phyloP scores from a whole-genome alignment of 805 yeast genomes.

The Saccharomycopsis malanga region DNA sequence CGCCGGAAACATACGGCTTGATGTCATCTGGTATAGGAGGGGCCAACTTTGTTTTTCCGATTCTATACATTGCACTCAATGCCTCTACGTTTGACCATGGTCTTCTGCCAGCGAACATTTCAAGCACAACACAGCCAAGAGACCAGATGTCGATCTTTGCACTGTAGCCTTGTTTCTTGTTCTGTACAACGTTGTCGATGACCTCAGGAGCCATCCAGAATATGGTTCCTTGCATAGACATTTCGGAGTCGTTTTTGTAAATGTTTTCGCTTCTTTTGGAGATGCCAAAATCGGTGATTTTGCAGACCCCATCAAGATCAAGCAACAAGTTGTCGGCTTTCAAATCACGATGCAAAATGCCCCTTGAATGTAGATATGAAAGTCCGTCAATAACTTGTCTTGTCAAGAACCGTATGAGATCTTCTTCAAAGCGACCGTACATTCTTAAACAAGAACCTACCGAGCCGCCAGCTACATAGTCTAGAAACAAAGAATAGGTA shows the following conservation, averaged over 20 bases:
- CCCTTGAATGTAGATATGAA: conserved; percentile 78
- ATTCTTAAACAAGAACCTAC: conserved; percentile 78
- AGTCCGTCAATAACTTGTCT: conserved; percentile 78
- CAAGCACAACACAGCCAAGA: conserved; percentile 91
- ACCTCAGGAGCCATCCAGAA: conserved; percentile 99
- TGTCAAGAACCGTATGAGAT: conserved; percentile 62
- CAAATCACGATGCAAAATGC: conserved; percentile 87
- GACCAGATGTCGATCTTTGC: conserved; percentile 99
- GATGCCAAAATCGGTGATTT: conserved; percentile 94
- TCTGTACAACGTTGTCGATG: conserved; percentile 71
- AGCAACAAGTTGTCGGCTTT: conserved; percentile 88
- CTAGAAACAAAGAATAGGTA: conserved; percentile 80
- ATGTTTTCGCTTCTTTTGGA: conserved; percentile 81
- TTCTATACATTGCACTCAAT: conserved; percentile 86
- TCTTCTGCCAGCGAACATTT: conserved; percentile 95
- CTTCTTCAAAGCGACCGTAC: conserved; percentile 81
- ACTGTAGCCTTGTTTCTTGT: conserved; percentile 82
- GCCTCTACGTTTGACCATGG: conserved; percentile 98
- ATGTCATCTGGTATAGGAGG: conserved; percentile 97
- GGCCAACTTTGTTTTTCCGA: conserved; percentile 77
- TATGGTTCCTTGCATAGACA: conserved; percentile 98
- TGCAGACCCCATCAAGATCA: conserved; percentile 89
- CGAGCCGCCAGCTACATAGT: conserved; percentile 97
- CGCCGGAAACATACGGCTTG: conserved; percentile 48
- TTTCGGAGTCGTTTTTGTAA: conserved; percentile 83